Percentiles rank a stretch among this genome's conserved stretches.
Evolutionary conservation across 2,329 filamentous ascomycete genomes (phyloP).

Genomic region (Trichoderma asperellum): DNA sequence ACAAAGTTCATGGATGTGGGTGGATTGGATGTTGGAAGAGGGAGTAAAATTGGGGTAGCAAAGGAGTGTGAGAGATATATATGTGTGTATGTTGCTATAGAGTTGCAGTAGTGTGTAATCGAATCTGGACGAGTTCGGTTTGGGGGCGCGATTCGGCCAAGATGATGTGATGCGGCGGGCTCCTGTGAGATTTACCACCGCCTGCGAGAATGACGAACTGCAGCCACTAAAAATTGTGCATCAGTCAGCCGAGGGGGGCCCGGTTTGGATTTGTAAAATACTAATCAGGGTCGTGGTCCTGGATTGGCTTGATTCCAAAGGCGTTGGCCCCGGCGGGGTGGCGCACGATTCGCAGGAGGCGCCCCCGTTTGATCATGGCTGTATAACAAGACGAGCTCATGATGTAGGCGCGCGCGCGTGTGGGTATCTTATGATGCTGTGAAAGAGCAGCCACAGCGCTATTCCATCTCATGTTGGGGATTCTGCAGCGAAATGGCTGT

Average conservation of each 20-base stretch:
- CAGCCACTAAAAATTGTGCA: not conserved
- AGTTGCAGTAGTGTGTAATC: not conserved
- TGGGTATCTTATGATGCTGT: not conserved
- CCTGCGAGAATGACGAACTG: conserved; percentile 16
- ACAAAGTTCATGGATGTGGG: conserved; percentile 64
- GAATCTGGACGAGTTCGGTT: not conserved
- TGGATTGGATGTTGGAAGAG: not conserved
- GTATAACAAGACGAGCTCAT: not conserved
- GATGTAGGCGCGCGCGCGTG: not conserved
- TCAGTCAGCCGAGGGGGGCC: conserved; percentile 13
- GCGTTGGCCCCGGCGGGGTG: not conserved
- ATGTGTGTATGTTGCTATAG: not conserved
- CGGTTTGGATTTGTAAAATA: conserved; percentile 12
- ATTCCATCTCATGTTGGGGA: too few species aligned
- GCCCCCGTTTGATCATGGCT: not conserved
- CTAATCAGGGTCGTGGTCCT: not conserved
- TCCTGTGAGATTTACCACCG: conserved; percentile 10
- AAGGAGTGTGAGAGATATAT: not conserved
- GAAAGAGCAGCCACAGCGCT: not conserved
- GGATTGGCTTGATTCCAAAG: conserved; percentile 14
- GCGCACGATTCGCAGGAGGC: conserved; percentile 3
- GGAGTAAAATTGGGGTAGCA: not conserved
- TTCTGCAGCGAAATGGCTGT: not conserved
- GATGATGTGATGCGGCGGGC: conserved; percentile 6
- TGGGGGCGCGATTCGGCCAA: not conserved